A percentile compares a stretch with the other conserved stretches of the same genome.
Conservation (phyloP, 2,329 filamentous ascomycete genomes). For the Penicillium sp. region DNA sequence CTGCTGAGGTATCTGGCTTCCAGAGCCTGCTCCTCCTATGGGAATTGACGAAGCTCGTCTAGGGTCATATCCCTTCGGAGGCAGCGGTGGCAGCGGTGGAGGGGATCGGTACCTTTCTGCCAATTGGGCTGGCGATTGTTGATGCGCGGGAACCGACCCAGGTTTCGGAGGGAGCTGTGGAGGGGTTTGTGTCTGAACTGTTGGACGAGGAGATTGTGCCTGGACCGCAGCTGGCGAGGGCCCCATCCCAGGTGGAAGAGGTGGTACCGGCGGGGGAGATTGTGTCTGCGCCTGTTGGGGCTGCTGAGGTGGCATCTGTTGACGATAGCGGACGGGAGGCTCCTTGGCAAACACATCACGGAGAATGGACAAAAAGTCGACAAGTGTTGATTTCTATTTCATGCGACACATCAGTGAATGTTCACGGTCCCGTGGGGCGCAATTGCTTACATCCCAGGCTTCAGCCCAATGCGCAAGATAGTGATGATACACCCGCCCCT, state of each 20-base stretch:
- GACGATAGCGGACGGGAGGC: slow-evolving; percentile 80
- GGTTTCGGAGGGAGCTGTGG: slow-evolving; percentile 42
- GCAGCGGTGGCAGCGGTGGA: slow-evolving; percentile 40
- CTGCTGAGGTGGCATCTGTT: slow-evolving; percentile 34
- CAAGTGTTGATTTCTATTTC: slow-evolving; percentile 71
- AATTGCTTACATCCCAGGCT: slow-evolving; percentile 78
- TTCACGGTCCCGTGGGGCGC: not conserved
- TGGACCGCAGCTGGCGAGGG: slow-evolving; percentile 35
- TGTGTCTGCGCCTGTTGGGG: slow-evolving; percentile 31
- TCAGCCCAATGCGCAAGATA: slow-evolving; percentile 88
- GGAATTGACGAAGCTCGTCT: slow-evolving; percentile 11
- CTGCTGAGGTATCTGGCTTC: slow-evolving; percentile 24
- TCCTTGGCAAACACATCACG: slow-evolving; percentile 91
- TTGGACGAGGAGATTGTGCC: slow-evolving; percentile 16
- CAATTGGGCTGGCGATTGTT: slow-evolving; percentile 14
- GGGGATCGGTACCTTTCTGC: slow-evolving; percentile 31
- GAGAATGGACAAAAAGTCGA: slow-evolving; percentile 79
- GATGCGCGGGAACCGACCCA: slow-evolving; percentile 19
- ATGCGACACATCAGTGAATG: not conserved
- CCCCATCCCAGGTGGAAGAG: slow-evolving; percentile 65
- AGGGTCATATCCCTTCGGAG: slow-evolving; percentile 30
- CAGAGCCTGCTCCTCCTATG: slow-evolving; percentile 1
- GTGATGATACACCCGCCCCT: slow-evolving; percentile 92
- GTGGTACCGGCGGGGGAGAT: slow-evolving; percentile 68
- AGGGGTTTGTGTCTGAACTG: slow-evolving; percentile 25